Evolutionary conservation across 2,329 filamentous ascomycete species (phyloP).

Genomic region (Chlorencoelia australis): DNA sequence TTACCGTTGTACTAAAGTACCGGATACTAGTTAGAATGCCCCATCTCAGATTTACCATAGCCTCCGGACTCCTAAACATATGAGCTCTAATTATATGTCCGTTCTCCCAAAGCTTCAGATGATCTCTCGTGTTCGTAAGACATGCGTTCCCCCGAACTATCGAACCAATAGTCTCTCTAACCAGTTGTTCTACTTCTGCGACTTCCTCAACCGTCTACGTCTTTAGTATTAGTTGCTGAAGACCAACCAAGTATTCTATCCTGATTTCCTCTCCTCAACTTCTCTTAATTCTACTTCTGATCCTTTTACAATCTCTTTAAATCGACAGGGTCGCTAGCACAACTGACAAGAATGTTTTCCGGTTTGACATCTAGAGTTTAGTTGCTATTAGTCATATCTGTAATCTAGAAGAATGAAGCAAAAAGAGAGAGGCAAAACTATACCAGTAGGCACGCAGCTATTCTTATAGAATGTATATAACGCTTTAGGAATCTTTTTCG

Average conservation of each 20-base stretch:
- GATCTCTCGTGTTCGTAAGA: slow-evolving; percentile 11
- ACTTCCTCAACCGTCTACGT: slow-evolving; percentile 66
- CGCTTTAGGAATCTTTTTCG: slow-evolving; percentile 12
- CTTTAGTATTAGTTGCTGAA: slow-evolving; percentile 73
- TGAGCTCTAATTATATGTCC: slow-evolving; percentile 11
- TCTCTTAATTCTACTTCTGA: slow-evolving; percentile 61
- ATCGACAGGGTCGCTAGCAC: slow-evolving; percentile 38
- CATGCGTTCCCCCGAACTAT: slow-evolving; percentile 57
- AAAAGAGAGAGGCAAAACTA: slow-evolving; percentile 3
- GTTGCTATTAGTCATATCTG: slow-evolving; percentile 3
- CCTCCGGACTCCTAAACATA: slow-evolving; percentile 16
- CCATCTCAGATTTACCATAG: slow-evolving; percentile 15
- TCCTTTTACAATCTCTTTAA: slow-evolving; percentile 35
- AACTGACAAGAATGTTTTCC: slow-evolving; percentile 25
- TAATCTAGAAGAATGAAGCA: too few relatives aligned
- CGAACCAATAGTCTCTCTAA: slow-evolving; percentile 62
- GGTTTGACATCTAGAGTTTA: slow-evolving; percentile 25
- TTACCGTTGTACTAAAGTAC: slow-evolving; percentile 15
- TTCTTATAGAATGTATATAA: slow-evolving; percentile 12
- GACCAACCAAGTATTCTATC: slow-evolving; percentile 92
- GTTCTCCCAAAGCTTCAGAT: slow-evolving; percentile 8
- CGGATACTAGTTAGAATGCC: slow-evolving; percentile 19
- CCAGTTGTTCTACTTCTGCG: slow-evolving; percentile 57
- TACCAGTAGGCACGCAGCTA: slow-evolving; percentile 16
- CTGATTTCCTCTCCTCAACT: slow-evolving; percentile 85